Conservation (phyloP, 2,329 filamentous ascomycete species). For the Fusarium cyanostomum region DNA sequence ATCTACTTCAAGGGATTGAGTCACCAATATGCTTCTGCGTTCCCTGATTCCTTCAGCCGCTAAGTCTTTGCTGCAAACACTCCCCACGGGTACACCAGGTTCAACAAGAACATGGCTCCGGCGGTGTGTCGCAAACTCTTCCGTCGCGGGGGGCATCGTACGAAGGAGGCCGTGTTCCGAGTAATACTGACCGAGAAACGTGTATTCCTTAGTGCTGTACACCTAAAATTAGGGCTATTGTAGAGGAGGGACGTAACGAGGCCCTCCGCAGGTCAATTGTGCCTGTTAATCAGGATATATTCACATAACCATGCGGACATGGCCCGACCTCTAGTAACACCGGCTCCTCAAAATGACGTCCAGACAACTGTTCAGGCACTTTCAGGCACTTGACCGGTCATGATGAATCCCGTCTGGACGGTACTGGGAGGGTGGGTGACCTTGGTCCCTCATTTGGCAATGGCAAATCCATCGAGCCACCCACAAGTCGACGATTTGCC, state of each 20-base stretch:
- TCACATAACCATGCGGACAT: conserved; percentile 14
- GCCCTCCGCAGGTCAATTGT: conserved; percentile 15
- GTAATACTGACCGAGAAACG: conserved; percentile 34
- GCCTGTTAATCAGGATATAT: conserved; percentile 18
- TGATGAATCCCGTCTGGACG: conserved; percentile 28
- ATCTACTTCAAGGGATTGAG: background rate
- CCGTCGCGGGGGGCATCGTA: conserved; percentile 26
- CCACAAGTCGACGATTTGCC: conserved; percentile 14
- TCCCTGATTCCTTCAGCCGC: conserved; percentile 35
- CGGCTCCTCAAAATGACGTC: conserved; percentile 30
- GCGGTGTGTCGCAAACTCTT: conserved; percentile 39
- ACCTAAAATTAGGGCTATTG: conserved; percentile 24
- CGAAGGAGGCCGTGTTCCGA: conserved; percentile 34
- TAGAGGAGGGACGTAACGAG: conserved; percentile 12
- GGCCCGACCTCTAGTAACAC: conserved; percentile 15
- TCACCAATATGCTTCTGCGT: conserved; percentile 13
- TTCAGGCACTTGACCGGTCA: conserved; percentile 35
- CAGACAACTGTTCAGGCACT: conserved; percentile 8
- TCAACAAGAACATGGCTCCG: conserved; percentile 30
- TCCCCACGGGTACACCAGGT: conserved; percentile 33
- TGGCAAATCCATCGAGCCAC: conserved; percentile 36
- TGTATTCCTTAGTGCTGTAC: conserved; percentile 18
- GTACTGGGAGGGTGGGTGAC: conserved; percentile 44
- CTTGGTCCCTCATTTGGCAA: conserved; percentile 47
- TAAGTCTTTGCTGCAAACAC: conserved; percentile 38